These are phyloP conservation scores for Leonotis leonurus DNA, from an alignment of 257 asterid species.

Conservation along the genomic window DNA sequence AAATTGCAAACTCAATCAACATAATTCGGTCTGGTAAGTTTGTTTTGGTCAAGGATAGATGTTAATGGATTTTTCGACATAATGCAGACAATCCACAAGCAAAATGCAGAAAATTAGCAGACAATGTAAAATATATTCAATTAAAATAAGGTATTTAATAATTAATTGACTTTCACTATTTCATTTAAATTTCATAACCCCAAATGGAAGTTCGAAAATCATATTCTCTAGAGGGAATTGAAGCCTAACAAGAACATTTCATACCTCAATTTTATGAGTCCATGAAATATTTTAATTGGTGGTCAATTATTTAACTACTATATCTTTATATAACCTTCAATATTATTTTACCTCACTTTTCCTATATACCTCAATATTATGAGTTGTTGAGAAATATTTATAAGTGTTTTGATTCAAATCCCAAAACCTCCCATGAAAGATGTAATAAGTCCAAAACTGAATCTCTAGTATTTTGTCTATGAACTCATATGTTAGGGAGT, in stretches of 20 bases:
- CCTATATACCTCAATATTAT: neutral
- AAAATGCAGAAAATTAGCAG: neutral
- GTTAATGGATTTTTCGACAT: neutral
- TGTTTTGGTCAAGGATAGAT: neutral
- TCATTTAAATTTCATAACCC: neutral
- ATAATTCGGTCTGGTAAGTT: neutral
- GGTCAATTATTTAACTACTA: neutral
- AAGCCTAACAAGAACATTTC: neutral
- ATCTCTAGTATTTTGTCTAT: too few relatives aligned
- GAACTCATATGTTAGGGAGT: too few relatives aligned
- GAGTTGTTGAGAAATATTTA: neutral
- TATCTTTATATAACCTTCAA: neutral
- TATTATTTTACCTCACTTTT: neutral
- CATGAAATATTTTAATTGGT: neutral
- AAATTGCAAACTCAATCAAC: neutral
- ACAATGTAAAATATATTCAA: neutral
- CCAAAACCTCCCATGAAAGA: neutral
- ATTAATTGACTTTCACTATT: neutral
- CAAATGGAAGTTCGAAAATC: neutral
- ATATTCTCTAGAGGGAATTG: neutral
- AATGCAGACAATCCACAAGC: neutral
- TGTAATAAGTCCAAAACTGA: too few relatives aligned
- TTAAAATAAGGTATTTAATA: neutral
- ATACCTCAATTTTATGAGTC: neutral
- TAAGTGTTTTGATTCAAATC: neutral